Conservation (phyloP, 306 rosid species). For the Trifolium subterraneum region DNA sequence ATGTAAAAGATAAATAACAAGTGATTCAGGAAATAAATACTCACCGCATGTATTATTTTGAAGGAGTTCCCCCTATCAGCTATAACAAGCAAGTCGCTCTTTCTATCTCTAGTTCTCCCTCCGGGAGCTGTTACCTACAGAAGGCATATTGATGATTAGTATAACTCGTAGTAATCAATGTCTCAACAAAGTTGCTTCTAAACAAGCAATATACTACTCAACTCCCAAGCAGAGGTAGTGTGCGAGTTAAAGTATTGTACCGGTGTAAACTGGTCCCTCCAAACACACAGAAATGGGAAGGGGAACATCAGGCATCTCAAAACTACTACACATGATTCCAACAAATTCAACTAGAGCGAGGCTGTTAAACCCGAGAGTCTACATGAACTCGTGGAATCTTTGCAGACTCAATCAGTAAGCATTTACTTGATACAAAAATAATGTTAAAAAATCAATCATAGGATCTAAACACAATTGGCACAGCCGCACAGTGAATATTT, state of each 20-base stretch:
- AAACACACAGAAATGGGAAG: background rate
- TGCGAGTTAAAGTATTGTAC: background rate
- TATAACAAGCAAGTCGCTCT: conserved; percentile 82
- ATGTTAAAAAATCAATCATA: background rate
- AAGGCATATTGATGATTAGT: conserved; percentile 32
- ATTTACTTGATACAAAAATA: background rate
- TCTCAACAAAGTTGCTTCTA: conserved; percentile 15
- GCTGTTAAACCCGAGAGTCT: background rate
- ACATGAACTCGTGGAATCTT: background rate
- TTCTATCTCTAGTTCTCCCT: conserved; percentile 86
- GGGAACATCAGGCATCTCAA: background rate
- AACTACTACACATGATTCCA: background rate
- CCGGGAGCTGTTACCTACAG: conserved; percentile 84
- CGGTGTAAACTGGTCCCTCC: background rate
- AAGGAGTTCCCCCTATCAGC: conserved; percentile 80
- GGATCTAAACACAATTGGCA: background rate
- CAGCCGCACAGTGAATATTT: background rate
- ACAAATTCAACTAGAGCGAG: conserved; percentile 18
- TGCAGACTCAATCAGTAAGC: background rate
- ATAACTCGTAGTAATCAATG: background rate
- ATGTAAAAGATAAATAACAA: conserved; percentile 25
- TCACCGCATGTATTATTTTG: conserved; percentile 74
- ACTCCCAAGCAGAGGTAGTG: background rate
- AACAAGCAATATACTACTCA: conserved; percentile 4
- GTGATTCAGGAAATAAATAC: conserved; percentile 39